These are phyloP conservation scores for Sphaerulina musiva DNA, from an alignment of 2,329 filamentous ascomycete genomes.

Conservation along the genomic window DNA sequence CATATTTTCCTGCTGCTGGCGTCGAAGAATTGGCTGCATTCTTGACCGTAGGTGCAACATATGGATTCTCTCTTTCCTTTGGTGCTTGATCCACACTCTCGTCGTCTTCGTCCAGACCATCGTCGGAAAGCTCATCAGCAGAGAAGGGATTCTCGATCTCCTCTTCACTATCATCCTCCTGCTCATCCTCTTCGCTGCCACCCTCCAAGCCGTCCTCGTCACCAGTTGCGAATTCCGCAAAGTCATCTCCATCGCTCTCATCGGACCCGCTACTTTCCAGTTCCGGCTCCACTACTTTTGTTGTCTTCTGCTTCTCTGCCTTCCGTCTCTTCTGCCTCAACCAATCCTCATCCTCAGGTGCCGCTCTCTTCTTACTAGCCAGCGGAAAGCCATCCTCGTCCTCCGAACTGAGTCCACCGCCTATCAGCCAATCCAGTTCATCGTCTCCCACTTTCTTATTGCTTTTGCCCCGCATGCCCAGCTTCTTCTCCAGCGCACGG, in stretches of 20 bases:
- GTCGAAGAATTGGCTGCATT: conserved; percentile 30
- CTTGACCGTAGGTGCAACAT: conserved; percentile 60
- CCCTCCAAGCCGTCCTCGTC: conserved; percentile 35
- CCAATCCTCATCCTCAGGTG: conserved; percentile 55
- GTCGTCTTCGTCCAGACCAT: conserved; percentile 31
- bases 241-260: not conserved
- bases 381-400: conserved; percentile 40
- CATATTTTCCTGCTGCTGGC: conserved; percentile 59
- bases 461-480: conserved; percentile 75
- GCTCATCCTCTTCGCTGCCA: conserved; percentile 33
- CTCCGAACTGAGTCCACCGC: conserved; percentile 41
- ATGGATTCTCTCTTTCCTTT: conserved; percentile 72
- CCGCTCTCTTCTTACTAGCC: conserved; percentile 48
- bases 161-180: conserved; percentile 38
- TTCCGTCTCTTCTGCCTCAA: conserved; percentile 52
- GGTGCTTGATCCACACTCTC: conserved; percentile 31
- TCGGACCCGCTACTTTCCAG: conserved; percentile 24
- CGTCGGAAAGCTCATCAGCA: conserved; percentile 31
- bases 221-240: conserved; percentile 13
- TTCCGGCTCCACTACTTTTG: conserved; percentile 5
- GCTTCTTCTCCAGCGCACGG: conserved; percentile 73
- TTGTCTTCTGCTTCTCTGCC: conserved; percentile 36
- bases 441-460: conserved; percentile 69
- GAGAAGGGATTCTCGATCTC: conserved; percentile 32
- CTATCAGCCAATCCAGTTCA: conserved; percentile 71